Base-by-base conservation (phyloP, 208 protist species). In the Porcisia hertigi region DNA sequence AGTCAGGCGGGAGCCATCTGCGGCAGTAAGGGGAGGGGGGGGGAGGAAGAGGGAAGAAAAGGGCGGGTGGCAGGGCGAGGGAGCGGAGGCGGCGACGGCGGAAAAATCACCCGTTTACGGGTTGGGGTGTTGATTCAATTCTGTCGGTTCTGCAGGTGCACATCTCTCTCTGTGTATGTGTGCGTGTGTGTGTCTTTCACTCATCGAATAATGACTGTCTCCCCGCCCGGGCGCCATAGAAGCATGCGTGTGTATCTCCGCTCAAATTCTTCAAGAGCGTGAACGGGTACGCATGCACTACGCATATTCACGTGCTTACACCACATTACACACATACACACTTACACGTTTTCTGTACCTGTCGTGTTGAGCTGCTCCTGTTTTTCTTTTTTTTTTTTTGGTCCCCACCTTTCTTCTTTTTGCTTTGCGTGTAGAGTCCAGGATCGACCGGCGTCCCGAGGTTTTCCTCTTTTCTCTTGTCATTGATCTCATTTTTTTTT, bases 301-400 rank as follows among this genome's bases (percentile, higher is more conserved):
- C 39, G 14, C 62, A 30, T 45, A 65, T 11, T 20, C 60, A 16
- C 25, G 8, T 18, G 34, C 69, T 14, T 57, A 20, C 36, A 63
- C 18, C 12, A 9, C 57, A 25, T 9, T 16, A 36, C 47, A 71
- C 53, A 53, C 34, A 62, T 1, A 25, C 57, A 59, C 14, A 43
- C 36, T 14, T 49, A 41, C 64, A 71, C 66, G 36, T 34, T 20
- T 41, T 34, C 12, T 43, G 30, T 36, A 41, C 16, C 16, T 66
- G 39, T 66, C 11, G 36, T 70, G 36, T 55, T 63, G 2, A 62
- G 41, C 0, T 53, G 54, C 57, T 54, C 47, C 55, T 23, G 14
- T 78, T 39, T 30, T 43, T 60, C 60, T 39, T 76, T 76, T 54
- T 64, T 81, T 60, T 84, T 84, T 14, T 2, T 43, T 25, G 23